phyloP scores from a whole-genome alignment of 345 rosid genomes.

The Jatropha curcas region DNA sequence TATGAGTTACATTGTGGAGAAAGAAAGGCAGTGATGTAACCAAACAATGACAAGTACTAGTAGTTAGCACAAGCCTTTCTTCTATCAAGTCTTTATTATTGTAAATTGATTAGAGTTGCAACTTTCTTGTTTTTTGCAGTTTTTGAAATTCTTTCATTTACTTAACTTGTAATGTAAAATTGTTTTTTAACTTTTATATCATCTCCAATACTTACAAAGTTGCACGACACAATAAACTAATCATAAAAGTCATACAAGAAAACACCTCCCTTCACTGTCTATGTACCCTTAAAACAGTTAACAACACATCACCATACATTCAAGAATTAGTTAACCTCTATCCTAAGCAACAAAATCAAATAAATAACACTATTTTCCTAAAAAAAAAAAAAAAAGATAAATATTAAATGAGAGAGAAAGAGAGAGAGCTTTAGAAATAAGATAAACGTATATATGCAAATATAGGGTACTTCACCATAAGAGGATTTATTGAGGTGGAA shows the following conservation, averaged over 20 bases:
- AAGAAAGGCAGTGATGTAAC: background rate
- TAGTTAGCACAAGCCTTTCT: slow-evolving; percentile 9
- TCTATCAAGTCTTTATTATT: background rate
- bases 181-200: too few relatives aligned
- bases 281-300: background rate
- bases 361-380: too few relatives aligned
- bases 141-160: slow-evolving; percentile 4
- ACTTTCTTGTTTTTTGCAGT: slow-evolving; percentile 14
- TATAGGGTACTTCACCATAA: slow-evolving; percentile 4
- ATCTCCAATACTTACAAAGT: background rate
- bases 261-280: background rate
- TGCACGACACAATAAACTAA: background rate
- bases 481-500: slow-evolving; percentile 7
- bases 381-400: background rate
- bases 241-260: background rate
- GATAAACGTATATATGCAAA: background rate
- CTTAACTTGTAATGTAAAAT: slow-evolving; percentile 3
- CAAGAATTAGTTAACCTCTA: background rate
- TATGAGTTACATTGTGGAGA: background rate
- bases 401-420: too few relatives aligned
- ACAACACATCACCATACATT: background rate
- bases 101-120: background rate
- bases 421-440: slow-evolving; percentile 1
- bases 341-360: slow-evolving; percentile 1
- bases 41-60: too few relatives aligned